phyloP scores from a whole-genome alignment of 331 rosid species.

The Rhamnella rubrinervis region DNA sequence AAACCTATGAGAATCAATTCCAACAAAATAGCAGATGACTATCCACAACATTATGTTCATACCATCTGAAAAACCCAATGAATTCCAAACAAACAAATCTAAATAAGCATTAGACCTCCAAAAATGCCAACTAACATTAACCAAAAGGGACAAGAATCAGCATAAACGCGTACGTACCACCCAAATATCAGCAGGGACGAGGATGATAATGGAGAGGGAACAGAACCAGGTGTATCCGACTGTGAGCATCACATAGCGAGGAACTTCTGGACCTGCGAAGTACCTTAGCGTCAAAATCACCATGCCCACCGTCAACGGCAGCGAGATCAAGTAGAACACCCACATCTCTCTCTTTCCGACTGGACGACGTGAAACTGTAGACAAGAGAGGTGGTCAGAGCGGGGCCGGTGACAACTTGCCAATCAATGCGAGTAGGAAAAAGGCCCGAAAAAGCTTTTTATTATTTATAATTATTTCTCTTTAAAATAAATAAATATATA shows the following conservation, averaged over 20 bases:
- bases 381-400: too few relatives aligned
- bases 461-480: too few relatives aligned
- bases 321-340: slow-evolving; percentile 89
- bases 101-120: not conserved
- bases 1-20: not conserved
- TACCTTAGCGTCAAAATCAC: slow-evolving; percentile 68
- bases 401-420: too few relatives aligned
- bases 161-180: slow-evolving; percentile 38
- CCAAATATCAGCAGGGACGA: slow-evolving; percentile 98
- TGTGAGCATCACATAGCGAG: slow-evolving; percentile 82
- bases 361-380: too few relatives aligned
- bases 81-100: not conserved
- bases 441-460: too few relatives aligned
- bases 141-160: not conserved
- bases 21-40: not conserved
- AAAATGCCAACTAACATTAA: not conserved
- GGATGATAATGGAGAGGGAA: slow-evolving; percentile 89
- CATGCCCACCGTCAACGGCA: slow-evolving; percentile 80
- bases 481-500: too few relatives aligned
- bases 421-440: too few relatives aligned
- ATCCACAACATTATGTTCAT: not conserved
- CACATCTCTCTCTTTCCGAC: slow-evolving; percentile 54
- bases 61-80: not conserved
- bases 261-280: slow-evolving; percentile 81
- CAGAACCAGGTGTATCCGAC: slow-evolving; percentile 94